Conservation (phyloP, 768 basidiomycete genomes). For the Mycena floridula region DNA sequence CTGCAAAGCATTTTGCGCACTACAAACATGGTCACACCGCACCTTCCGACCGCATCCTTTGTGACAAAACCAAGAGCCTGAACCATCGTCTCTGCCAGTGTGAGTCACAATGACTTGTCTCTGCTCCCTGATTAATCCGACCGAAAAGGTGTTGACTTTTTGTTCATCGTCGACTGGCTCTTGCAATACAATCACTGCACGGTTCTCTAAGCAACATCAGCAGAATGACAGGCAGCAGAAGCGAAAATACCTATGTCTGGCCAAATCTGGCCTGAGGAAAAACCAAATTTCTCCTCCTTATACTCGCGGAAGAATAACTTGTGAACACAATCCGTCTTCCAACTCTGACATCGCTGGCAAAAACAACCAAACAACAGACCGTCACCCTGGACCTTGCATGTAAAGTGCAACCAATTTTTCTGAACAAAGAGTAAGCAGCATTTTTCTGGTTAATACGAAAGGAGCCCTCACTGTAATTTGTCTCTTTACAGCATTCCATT, state of each 20-base stretch:
- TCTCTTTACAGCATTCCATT: no score
- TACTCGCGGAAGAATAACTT: neutral
- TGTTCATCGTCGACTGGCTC: neutral
- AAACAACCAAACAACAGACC: neutral
- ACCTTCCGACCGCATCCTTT: neutral
- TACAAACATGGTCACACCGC: constrained; percentile 1
- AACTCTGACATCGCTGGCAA: neutral
- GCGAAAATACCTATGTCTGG: neutral
- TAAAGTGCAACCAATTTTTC: no score
- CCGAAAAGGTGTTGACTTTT: neutral
- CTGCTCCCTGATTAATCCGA: neutral
- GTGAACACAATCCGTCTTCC: neutral
- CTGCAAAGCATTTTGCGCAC: neutral
- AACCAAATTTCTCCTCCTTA: neutral
- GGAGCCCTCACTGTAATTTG: no score
- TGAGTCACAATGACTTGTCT: neutral
- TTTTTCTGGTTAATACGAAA: no score
- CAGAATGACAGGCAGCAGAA: neutral
- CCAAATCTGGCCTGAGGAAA: neutral
- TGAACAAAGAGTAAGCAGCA: no score
- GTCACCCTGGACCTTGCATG: no score
- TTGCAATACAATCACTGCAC: neutral
- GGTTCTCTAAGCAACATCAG: neutral
- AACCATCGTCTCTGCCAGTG: neutral
- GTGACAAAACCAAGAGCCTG: neutral